Evolutionary conservation across 352 stramenopile species (phyloP), one percentile per base, ranked within the genome.

Genomic region (Thalassiosira livingstoniorum): DNA sequence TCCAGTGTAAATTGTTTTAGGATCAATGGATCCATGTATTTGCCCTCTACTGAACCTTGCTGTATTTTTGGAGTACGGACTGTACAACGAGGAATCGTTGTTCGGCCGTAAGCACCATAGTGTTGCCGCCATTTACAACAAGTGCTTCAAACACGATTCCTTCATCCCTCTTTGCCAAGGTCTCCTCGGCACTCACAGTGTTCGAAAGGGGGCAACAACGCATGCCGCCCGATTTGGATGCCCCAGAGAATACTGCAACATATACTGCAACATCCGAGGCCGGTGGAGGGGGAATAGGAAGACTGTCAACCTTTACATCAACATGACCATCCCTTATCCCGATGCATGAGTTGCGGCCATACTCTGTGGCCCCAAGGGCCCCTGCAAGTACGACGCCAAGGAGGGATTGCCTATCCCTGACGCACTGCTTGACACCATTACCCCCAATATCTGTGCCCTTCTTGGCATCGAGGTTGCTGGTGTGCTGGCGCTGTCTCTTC

Each of bases 291-390:
- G 61, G 2, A 51, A 69, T 10, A 51, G n/a, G 61, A 4, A 34
- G 18, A 32, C 53, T n/a, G 61, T 69, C 35, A 54, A 80, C 27
- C 53, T 11, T 27, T 82, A 82, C 54, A 62, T 76, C 55, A 57
- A 82, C 32, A 60, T 72, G 4, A 32, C 65, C 34, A 32, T 72
- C 11, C 65, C 65, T 27, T 78, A 73, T 39, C 65, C 66, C 39
- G 75, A 82, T 68, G 54, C 65, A 65, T 45, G 57, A 60, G 65
- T 65, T 43, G 65, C 75, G 60, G 66, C 3, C 27, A 34, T 65
- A 4, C 60, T 82, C n/a, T 78, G 57, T 62, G 47, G 61, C 15
- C 18, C 62, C 55, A 47, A 45, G 23, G 66, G 75, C 32, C 32
- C 65, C 0, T 78, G 55, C 35, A 64, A 71, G 15, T 82, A 78